Evolutionary conservation across 305 asterid genomes (phyloP).

Genomic region (Withania somnifera): DNA sequence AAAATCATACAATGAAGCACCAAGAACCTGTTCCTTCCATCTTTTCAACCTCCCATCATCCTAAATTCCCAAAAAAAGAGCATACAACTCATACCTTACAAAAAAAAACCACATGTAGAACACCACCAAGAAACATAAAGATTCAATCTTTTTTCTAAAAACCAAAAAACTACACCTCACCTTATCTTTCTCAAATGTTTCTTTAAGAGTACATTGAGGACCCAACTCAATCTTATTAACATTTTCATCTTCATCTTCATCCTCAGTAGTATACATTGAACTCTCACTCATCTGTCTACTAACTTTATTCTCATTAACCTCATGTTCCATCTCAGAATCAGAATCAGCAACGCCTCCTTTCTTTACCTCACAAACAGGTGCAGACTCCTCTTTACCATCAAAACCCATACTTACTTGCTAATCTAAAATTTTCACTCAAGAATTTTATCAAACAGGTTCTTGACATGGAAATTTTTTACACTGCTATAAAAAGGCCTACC

Average conservation of each 20-base stretch:
- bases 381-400: constrained; percentile 12
- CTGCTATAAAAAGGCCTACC: background rate
- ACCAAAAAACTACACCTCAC: constrained; percentile 8
- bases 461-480: background rate
- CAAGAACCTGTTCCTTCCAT: constrained; percentile 91
- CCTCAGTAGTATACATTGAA: constrained; percentile 36
- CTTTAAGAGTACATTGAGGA: constrained; percentile 44
- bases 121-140: background rate
- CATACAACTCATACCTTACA: background rate
- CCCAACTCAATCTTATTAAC: constrained; percentile 40
- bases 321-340: constrained; percentile 12
- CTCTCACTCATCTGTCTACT: constrained; percentile 22
- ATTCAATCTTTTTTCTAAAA: background rate
- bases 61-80: background rate
- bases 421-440: constrained; percentile 18
- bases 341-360: constrained; percentile 7
- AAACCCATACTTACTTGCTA: constrained; percentile 21
- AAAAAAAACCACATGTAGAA: background rate
- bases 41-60: constrained; percentile 54
- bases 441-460: constrained; percentile 20
- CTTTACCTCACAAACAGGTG: background rate
- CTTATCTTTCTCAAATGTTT: constrained; percentile 47
- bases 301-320: background rate
- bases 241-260: constrained; percentile 30
- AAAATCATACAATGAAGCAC: background rate